phyloP scores from a whole-genome alignment of 2,329 filamentous ascomycete species.

The Pestalotiopsis sp. region DNA sequence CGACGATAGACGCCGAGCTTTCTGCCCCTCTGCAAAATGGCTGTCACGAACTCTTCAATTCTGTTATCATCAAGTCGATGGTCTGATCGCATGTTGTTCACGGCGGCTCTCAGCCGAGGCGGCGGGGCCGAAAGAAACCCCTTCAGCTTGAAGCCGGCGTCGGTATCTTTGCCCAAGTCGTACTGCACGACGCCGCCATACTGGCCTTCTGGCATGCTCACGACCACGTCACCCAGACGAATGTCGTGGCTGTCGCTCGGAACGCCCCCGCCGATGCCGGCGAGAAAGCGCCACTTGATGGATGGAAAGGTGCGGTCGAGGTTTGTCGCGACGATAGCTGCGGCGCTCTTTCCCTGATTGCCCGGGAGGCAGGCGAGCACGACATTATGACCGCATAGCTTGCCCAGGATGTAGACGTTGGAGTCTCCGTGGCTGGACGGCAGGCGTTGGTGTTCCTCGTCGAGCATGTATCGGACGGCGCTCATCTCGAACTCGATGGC shows the following conservation, averaged over 20 bases:
- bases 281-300: slow-evolving; percentile 26
- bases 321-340: slow-evolving; percentile 26
- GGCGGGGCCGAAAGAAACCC: not conserved
- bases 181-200: slow-evolving; percentile 18
- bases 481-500: slow-evolving; percentile 29
- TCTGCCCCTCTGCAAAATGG: not conserved
- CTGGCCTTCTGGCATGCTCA: slow-evolving; percentile 14
- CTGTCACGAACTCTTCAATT: not conserved
- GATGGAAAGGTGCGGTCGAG: slow-evolving; percentile 26
- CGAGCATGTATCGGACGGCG: slow-evolving; percentile 30
- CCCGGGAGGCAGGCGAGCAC: slow-evolving; percentile 30
- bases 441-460: slow-evolving; percentile 25
- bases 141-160: slow-evolving; percentile 11
- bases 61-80: not conserved
- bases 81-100: not conserved
- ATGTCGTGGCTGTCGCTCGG: slow-evolving; percentile 15
- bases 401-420: slow-evolving; percentile 29
- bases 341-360: slow-evolving; percentile 26
- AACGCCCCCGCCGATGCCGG: slow-evolving; percentile 28
- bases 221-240: slow-evolving; percentile 20
- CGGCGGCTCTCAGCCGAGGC: not conserved
- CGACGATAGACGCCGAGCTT: not conserved
- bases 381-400: slow-evolving; percentile 27
- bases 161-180: slow-evolving; percentile 14
- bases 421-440: slow-evolving; percentile 20